Evolutionary conservation across 768 basidiomycete genomes (phyloP).

Genomic region (Kwoniella sp.): DNA sequence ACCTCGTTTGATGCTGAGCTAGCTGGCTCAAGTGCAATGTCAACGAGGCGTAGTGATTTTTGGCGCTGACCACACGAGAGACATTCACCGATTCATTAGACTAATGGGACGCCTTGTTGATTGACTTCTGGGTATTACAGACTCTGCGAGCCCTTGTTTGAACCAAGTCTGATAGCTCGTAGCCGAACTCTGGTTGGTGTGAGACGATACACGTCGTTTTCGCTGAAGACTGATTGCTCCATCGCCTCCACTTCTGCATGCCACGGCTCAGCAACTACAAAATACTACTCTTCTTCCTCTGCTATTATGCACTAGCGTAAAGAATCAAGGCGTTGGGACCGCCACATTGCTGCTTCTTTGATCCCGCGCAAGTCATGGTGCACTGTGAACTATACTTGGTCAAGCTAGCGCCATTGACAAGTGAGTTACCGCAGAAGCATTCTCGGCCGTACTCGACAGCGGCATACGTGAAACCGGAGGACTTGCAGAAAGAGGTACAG

Average conservation of each 20-base stretch:
- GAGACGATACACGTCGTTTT: too few species aligned
- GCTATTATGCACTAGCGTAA: slow-evolving; percentile 1
- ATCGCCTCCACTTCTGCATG: background rate
- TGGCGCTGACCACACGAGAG: too few species aligned
- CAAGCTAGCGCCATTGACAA: slow-evolving; percentile 36
- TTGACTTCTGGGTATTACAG: too few species aligned
- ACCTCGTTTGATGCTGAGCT: too few species aligned
- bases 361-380: slow-evolving; percentile 39
- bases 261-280: background rate
- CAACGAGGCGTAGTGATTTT: too few species aligned
- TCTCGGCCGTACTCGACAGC: slow-evolving; percentile 35
- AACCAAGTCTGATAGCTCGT: too few species aligned
- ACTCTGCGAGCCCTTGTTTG: too few species aligned
- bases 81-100: too few species aligned
- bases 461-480: slow-evolving; percentile 26
- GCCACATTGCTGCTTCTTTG: slow-evolving; percentile 27
- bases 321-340: slow-evolving; percentile 27
- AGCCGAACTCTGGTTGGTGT: too few species aligned
- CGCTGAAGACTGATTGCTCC: background rate
- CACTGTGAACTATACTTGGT: slow-evolving; percentile 23
- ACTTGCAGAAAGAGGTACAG: slow-evolving; percentile 26
- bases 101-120: too few species aligned
- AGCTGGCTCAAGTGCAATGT: too few species aligned
- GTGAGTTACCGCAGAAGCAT: slow-evolving; percentile 38
- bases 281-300: background rate